Percentiles rank a stretch among this genome's conserved stretches.
Conservation (phyloP, 768 basidiomycete genomes). For the Lentinula boryana region DNA sequence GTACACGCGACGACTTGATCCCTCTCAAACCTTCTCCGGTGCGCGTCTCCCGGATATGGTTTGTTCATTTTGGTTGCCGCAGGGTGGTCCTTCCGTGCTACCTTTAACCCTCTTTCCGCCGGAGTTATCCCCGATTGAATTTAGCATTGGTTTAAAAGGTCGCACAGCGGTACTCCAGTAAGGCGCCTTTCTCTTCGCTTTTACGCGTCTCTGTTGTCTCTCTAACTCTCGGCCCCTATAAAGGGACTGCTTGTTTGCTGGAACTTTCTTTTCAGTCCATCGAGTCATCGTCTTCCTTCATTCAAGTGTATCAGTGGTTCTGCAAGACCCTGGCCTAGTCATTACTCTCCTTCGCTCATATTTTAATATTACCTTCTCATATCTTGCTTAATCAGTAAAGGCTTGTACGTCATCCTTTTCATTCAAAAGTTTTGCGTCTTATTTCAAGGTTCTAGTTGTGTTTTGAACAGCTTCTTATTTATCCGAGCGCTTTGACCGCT, state of each 20-base stretch:
- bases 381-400: neutral
- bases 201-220: neutral
- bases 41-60: neutral
- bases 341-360: neutral
- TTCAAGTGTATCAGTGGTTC: neutral
- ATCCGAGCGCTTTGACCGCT: neutral
- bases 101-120: neutral
- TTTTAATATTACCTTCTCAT: neutral
- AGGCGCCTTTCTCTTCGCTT: neutral
- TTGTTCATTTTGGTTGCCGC: neutral
- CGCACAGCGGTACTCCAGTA: neutral
- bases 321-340: neutral
- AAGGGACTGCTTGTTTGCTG: neutral
- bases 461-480: neutral
- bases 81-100: neutral
- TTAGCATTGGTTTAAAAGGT: neutral
- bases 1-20: slow-evolving; percentile 4
- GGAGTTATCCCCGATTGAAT: slow-evolving; percentile 5
- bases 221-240: neutral
- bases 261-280: neutral
- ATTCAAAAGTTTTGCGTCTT: neutral
- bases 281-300: neutral
- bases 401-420: neutral
- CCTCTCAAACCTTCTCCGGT: neutral
- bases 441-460: neutral